Evolutionary conservation across 176 grass and related monocot species (phyloP), one percentile per base, ranked within the genome.

Genomic region (Oropetium thomaeum): DNA sequence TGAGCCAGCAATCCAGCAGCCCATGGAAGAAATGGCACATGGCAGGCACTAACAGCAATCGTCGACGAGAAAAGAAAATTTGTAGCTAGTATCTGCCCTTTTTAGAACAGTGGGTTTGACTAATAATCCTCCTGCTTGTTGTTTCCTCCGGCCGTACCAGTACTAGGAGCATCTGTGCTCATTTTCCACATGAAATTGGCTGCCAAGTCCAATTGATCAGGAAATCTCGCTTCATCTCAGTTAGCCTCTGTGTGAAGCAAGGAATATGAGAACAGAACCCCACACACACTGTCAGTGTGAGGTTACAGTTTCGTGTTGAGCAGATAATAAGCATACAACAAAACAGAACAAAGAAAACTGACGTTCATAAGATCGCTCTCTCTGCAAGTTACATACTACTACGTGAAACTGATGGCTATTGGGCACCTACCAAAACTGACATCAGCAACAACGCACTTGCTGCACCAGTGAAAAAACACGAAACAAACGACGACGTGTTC

Each of bases 241-340:
- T 48, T 64, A 44, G 35, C 73, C 69, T 77, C 58, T 26, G 31
- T 67, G 5, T 23, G 85, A 83, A 83, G 80, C 53, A 59, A 87
- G 74, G 60, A 73, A 83, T 53, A 83, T 79, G 51, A 62, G 49
- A 66, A 61, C 28, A 78, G 42, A 52, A 34, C 58, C 5, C 37
- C 55, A 30, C 44, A n/a, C 8, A 10, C 65, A 48, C 73, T 35
- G 22, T 66, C 73, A 28, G 48, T 67, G 78, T 82, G 67, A 82
- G 78, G 70, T 67, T 67, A 16, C 19, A 51, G 29, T n/a, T n/a
- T n/a, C n/a, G 29, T 22, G 55, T 27, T 23, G 16, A 27, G 54
- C 47, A 30, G 55, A 51, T 71, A 33, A 77, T 8, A n/a, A n/a
- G n/a, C n/a, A n/a, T n/a, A n/a, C 41, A 69, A 61, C 69, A 34